These are phyloP conservation scores for Kuraishia ogatae DNA, from an alignment of 805 yeast species.

Conservation along the genomic window DNA sequence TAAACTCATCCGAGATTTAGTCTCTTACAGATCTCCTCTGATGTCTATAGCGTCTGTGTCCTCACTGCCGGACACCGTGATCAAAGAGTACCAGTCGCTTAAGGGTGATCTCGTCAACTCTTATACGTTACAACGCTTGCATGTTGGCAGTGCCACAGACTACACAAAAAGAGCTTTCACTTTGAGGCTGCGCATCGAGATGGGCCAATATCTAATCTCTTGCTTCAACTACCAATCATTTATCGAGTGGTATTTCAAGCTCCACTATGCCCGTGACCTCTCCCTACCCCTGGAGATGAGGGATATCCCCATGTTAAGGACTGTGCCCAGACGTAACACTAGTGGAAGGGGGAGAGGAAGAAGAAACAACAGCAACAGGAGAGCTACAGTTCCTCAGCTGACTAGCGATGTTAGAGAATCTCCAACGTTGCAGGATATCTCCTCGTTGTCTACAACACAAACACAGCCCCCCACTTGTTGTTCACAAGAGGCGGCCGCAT, in stretches of 20 bases:
- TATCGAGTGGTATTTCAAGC: conserved; percentile 19
- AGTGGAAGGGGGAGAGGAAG: conserved; percentile 5
- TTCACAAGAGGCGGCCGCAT: background rate
- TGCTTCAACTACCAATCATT: conserved; percentile 19
- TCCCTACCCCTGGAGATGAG: conserved; percentile 22
- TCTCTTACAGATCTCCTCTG: conserved; percentile 8
- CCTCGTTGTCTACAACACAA: background rate
- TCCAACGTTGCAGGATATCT: background rate
- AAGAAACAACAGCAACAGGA: background rate
- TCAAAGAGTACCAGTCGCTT: background rate
- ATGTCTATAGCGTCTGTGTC: background rate
- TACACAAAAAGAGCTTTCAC: conserved; percentile 19
- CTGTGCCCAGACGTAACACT: conserved; percentile 18
- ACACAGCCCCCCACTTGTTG: background rate
- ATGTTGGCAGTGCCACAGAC: conserved; percentile 24
- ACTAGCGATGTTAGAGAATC: too few species aligned
- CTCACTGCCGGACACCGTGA: background rate
- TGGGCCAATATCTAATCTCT: conserved; percentile 17
- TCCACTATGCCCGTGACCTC: conserved; percentile 22
- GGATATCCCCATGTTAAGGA: conserved; percentile 17
- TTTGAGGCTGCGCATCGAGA: conserved; percentile 18
- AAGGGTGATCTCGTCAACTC: conserved; percentile 7
- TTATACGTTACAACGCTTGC: conserved; percentile 21
- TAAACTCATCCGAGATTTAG: conserved; percentile 7
- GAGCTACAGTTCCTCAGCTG: background rate